These are phyloP conservation scores for Saturnispora silvae DNA, from an alignment of 805 yeast species.

Conservation along the genomic window DNA sequence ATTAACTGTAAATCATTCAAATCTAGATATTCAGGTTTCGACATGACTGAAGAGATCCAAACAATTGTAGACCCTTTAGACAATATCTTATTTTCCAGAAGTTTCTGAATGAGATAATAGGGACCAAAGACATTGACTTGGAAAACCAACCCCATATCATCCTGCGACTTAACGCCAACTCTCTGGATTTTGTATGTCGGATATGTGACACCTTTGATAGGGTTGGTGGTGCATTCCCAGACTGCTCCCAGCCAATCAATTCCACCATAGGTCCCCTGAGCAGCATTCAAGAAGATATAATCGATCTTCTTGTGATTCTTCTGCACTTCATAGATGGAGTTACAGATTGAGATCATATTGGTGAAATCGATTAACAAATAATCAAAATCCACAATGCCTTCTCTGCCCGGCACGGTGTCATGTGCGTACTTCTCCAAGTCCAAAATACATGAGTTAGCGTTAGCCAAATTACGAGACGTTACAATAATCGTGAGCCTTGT, in stretches of 20 bases:
- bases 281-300: slow-evolving; percentile 78
- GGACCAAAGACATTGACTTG: slow-evolving; percentile 98
- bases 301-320: slow-evolving; percentile 60
- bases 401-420: slow-evolving; percentile 26
- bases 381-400: slow-evolving; percentile 68
- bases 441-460: slow-evolving; percentile 66
- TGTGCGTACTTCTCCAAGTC: slow-evolving; percentile 35
- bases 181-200: slow-evolving; percentile 81
- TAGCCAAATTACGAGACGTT: slow-evolving; percentile 80
- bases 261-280: slow-evolving; percentile 80
- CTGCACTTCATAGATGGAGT: slow-evolving; percentile 61
- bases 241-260: slow-evolving; percentile 78
- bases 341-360: slow-evolving; percentile 73
- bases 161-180: slow-evolving; percentile 64
- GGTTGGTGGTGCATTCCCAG: slow-evolving; percentile 52
- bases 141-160: slow-evolving; percentile 78
- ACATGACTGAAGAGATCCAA: slow-evolving; percentile 83
- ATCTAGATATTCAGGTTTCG: slow-evolving; percentile 64
- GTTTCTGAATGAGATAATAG: slow-evolving; percentile 64
- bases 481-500: slow-evolving; percentile 67
- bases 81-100: slow-evolving; percentile 39
- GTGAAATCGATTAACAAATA: slow-evolving; percentile 84
- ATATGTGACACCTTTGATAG: slow-evolving; percentile 75
- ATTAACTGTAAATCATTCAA: slow-evolving; percentile 66
- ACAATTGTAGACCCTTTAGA: slow-evolving; percentile 41